Conservation (phyloP, 768 basidiomycete species). For the Kwoniella heveanensis region DNA sequence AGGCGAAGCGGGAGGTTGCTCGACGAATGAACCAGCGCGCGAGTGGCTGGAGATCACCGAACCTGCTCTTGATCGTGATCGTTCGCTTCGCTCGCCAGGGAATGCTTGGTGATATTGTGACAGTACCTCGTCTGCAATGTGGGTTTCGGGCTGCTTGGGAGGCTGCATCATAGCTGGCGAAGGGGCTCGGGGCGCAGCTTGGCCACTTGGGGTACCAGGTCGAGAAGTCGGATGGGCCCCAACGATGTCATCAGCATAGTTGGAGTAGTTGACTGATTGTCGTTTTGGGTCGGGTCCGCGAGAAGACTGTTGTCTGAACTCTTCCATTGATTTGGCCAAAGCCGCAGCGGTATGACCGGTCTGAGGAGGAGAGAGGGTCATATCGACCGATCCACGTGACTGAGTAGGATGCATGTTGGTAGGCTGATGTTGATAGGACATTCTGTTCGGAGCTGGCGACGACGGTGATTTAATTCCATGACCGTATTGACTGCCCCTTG, state of each 20-base stretch:
- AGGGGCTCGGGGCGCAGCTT: slow-evolving; percentile 54
- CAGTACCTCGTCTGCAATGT: slow-evolving; percentile 70
- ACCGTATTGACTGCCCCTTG: slow-evolving; percentile 31
- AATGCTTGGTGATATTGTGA: slow-evolving; percentile 78
- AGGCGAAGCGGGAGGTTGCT: slow-evolving; percentile 44
- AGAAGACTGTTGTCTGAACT: slow-evolving; percentile 56
- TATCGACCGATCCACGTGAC: slow-evolving; percentile 37
- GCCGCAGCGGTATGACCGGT: slow-evolving; percentile 55
- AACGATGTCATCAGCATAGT: slow-evolving; percentile 76
- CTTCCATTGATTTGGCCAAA: slow-evolving; percentile 54
- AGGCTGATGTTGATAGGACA: slow-evolving; percentile 37
- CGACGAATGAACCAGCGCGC: slow-evolving; percentile 42
- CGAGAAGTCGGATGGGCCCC: slow-evolving; percentile 75
- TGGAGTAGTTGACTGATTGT: slow-evolving; percentile 65
- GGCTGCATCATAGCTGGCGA: slow-evolving; percentile 70
- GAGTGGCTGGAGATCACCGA: slow-evolving; percentile 29
- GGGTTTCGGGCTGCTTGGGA: slow-evolving; percentile 55
- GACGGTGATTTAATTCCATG: slow-evolving; percentile 34
- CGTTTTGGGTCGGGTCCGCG: slow-evolving; percentile 33
- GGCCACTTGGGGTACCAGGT: slow-evolving; percentile 65
- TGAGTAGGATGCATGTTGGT: slow-evolving; percentile 15
- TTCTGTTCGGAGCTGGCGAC: slow-evolving; percentile 44
- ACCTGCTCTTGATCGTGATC: slow-evolving; percentile 38
- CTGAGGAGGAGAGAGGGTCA: slow-evolving; percentile 50
- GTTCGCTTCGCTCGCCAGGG: slow-evolving; percentile 68